Percentiles rank a stretch among this genome's conserved stretches.
Conservation (phyloP, 1,284 basidiomycete genomes). For the Microbotryomycetes sp. region DNA sequence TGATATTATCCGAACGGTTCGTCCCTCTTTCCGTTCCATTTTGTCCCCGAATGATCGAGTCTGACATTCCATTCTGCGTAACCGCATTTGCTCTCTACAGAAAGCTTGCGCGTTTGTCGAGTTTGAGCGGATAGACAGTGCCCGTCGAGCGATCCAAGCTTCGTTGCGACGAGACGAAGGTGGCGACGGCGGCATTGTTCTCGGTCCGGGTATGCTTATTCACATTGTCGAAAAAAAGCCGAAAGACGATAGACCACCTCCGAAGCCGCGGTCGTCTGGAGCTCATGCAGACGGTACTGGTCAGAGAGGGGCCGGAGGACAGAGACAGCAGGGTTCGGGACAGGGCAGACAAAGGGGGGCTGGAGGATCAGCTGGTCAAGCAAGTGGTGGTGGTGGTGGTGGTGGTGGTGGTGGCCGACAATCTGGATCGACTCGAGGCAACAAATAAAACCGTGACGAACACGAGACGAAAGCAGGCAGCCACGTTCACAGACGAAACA, state of each 20-base stretch:
- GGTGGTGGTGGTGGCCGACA: too few species aligned
- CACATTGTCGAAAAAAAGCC: constrained; percentile 26
- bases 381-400: too few species aligned
- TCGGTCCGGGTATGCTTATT: constrained; percentile 9
- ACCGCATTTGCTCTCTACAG: background rate
- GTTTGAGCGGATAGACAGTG: constrained; percentile 68
- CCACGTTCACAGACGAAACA: too few species aligned
- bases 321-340: background rate
- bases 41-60: background rate
- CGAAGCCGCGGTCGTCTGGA: background rate
- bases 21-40: background rate
- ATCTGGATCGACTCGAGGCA: too few species aligned
- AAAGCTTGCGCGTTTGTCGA: constrained; percentile 95
- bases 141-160: constrained; percentile 72
- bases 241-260: constrained; percentile 12
- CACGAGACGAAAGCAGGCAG: too few species aligned
- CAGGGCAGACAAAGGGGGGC: background rate
- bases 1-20: constrained; percentile 65
- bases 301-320: background rate
- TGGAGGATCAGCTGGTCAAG: too few species aligned
- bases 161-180: constrained; percentile 59
- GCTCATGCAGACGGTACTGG: background rate
- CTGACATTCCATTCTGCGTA: too few species aligned
- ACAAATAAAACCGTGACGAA: too few species aligned
- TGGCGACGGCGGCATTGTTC: constrained; percentile 63